phyloP scores from a whole-genome alignment of 2,329 filamentous ascomycete genomes.

The Talaromyces verruculosus region DNA sequence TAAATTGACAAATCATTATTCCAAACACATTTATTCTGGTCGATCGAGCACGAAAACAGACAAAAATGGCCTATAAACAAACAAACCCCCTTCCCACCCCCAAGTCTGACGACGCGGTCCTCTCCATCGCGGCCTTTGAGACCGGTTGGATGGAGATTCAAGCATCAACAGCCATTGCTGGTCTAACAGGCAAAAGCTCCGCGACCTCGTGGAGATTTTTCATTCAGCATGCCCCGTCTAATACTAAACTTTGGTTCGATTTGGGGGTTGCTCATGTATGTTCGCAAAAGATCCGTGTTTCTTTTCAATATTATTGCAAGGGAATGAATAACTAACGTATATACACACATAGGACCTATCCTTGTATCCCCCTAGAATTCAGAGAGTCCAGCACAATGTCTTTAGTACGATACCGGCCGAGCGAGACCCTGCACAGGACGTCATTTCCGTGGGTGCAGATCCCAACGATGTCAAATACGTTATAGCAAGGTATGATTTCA shows the following conservation, averaged over 20 bases:
- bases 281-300: background rate
- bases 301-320: background rate
- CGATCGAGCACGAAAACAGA: background rate
- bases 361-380: conserved; percentile 7
- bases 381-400: conserved; percentile 11
- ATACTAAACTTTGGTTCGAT: conserved; percentile 15
- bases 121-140: conserved; percentile 15
- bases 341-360: conserved; percentile 5
- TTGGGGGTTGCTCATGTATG: conserved; percentile 13
- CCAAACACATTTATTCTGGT: background rate
- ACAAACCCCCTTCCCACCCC: conserved; percentile 6
- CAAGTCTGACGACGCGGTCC: background rate
- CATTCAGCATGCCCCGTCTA: conserved; percentile 6
- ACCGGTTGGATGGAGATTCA: conserved; percentile 12
- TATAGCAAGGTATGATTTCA: background rate
- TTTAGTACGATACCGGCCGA: conserved; percentile 7
- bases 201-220: conserved; percentile 16
- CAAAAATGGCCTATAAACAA: conserved; percentile 15
- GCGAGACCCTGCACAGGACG: conserved; percentile 12
- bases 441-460: conserved; percentile 9
- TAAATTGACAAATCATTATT: background rate
- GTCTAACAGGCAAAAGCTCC: background rate
- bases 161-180: conserved; percentile 10
- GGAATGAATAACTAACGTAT: background rate
- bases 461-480: conserved; percentile 18